phyloP scores from a whole-genome alignment of 2,329 filamentous ascomycete species.

The Venturia nashicola region DNA sequence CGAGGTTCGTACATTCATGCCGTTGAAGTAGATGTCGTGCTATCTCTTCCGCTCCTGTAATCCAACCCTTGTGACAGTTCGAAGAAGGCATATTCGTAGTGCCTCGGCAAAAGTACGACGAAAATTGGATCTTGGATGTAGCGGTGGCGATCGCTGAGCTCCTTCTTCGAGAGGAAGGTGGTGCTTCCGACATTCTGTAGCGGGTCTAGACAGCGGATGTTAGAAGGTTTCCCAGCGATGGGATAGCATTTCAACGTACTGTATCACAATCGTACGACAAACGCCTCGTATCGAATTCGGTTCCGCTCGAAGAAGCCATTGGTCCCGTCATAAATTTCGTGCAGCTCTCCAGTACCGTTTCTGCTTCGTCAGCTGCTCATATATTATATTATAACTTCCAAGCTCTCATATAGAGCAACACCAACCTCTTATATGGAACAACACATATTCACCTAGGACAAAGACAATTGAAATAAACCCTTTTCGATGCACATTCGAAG shows the following conservation, averaged over 20 bases:
- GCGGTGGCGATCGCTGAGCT: background rate
- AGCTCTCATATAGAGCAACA: too few relatives aligned
- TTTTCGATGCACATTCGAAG: too few relatives aligned
- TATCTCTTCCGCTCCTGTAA: background rate
- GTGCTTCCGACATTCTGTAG: background rate
- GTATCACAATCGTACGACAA: background rate
- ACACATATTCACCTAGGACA: too few relatives aligned
- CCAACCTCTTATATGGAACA: too few relatives aligned
- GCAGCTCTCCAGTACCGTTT: background rate
- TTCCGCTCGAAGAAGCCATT: background rate
- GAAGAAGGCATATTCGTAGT: background rate
- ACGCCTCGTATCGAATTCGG: background rate
- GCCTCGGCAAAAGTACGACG: background rate
- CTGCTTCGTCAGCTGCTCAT: background rate
- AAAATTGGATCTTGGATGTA: background rate
- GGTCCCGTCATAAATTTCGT: background rate
- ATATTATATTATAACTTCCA: background rate
- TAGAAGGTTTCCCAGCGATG: background rate
- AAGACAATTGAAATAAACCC: too few relatives aligned
- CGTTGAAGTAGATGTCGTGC: background rate
- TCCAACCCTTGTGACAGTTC: background rate
- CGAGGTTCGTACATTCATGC: background rate
- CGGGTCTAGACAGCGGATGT: background rate
- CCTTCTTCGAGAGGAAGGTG: background rate
- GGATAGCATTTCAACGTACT: background rate